Percentiles rank a stretch among this genome's conserved stretches.
Evolutionary conservation across 2,329 filamentous ascomycete genomes (phyloP).

Genomic region (Arthrinium phaeospermum): DNA sequence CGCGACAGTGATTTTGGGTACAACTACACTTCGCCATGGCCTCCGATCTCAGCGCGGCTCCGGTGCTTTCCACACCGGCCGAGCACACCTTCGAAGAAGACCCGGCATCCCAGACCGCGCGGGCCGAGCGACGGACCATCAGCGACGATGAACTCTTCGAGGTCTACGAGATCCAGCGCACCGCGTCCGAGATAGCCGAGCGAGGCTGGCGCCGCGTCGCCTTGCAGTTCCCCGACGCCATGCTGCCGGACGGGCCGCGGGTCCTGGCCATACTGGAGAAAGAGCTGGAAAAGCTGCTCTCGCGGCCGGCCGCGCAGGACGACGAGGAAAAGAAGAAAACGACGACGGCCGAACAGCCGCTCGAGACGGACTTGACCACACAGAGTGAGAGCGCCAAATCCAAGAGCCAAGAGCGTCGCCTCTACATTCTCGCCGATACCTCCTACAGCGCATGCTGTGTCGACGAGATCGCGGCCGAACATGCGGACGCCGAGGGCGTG

Average conservation of each 20-base stretch:
- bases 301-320: constrained; percentile 19
- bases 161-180: constrained; percentile 86
- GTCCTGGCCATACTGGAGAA: constrained; percentile 69
- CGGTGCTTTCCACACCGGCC: constrained; percentile 69
- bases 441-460: constrained; percentile 98
- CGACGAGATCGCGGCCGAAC: constrained; percentile 94
- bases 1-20: neutral
- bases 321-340: constrained; percentile 18
- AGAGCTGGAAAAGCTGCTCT: constrained; percentile 37
- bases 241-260: constrained; percentile 84
- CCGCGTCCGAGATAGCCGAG: constrained; percentile 74
- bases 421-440: constrained; percentile 92
- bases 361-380: constrained; percentile 22
- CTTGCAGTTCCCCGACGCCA: constrained; percentile 93
- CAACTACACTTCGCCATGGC: constrained; percentile 47
- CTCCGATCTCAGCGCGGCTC: constrained; percentile 55
- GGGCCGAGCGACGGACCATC: constrained; percentile 39
- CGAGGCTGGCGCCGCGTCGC: constrained; percentile 79
- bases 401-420: constrained; percentile 38
- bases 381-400: neutral
- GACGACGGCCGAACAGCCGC: neutral
- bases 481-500: constrained; percentile 87
- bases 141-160: constrained; percentile 71
- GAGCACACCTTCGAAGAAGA: constrained; percentile 59
- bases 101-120: constrained; percentile 40